phyloP scores from a whole-genome alignment of 164 flowering plant species.

The Sextonia rubra region DNA sequence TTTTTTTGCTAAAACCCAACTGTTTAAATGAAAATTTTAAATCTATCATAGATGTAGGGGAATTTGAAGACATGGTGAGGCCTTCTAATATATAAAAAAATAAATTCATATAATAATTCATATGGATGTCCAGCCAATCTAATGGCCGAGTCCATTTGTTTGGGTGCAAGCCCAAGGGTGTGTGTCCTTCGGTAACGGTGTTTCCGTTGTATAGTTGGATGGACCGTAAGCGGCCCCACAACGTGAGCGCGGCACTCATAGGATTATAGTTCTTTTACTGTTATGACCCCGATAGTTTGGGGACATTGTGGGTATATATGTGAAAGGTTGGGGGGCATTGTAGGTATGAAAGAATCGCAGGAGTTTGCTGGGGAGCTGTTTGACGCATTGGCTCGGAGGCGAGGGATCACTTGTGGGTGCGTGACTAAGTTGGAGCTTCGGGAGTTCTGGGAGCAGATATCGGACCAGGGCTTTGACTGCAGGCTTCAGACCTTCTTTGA shows the following conservation, averaged over 20 bases:
- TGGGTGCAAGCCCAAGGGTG: accelerated
- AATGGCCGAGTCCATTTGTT: accelerated
- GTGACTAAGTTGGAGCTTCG: slow-evolving; percentile 24
- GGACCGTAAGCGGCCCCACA: no score
- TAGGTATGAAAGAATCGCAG: slow-evolving; percentile 37
- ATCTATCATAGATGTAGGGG: no score
- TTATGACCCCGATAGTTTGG: no score
- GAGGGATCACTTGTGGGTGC: slow-evolving; percentile 17
- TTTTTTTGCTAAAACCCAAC: no score
- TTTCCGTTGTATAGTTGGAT: no score
- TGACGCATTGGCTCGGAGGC: slow-evolving; percentile 35
- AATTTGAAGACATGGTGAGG: no score
- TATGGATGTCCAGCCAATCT: no score
- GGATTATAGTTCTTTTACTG: not conserved
- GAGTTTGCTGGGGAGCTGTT: slow-evolving; percentile 36
- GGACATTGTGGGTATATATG: no score
- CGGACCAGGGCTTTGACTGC: slow-evolving; percentile 40
- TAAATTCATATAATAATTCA: no score
- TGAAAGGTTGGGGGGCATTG: not conserved
- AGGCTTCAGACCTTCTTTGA: slow-evolving; percentile 44
- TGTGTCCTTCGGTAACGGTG: no score
- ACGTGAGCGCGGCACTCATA: not conserved
- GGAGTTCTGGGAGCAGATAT: slow-evolving; percentile 40
- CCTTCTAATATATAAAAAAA: no score
- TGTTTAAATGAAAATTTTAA: no score